Base-by-base conservation (phyloP, 768 basidiomycete species). In the Tricholoma matsutake region DNA sequence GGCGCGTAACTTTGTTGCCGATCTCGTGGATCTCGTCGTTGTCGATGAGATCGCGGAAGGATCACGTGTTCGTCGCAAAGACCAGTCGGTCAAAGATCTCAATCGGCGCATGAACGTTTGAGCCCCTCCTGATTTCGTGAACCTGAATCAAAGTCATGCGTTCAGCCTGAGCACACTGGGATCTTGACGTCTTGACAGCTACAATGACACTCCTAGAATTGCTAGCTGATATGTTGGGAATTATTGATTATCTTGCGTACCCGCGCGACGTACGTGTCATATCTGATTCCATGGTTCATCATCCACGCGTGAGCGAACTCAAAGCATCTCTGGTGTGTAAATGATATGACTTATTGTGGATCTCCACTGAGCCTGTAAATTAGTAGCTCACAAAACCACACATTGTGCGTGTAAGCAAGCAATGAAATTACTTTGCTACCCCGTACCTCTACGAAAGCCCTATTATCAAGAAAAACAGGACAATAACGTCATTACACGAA, bases 371-470 rank as follows among this genome's bases (percentile, higher is more conserved):
- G 18, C 5, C 8, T 35, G 9, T 11, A 9, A 32, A 32, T 9
- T 35, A 34, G 34, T 22, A 73, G 72, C 52, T 67, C 6, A 67
- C 67, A 9, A 73, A 69, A 59, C 59, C 68, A 11, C 58, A 63
- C 60, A 53, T 71, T 29, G 63, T 70, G 7, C 65, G 60, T 6
- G 72, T 72, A 9, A 72, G 68, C 58, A 71, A 64, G 34, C 37
- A 66, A 18, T 73, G 71, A 68, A 63, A 67, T 18, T 56, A 43
- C 3, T 47, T 70, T 49, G 63, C 64, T n/a, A 56, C 59, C 9
- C 69, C 66, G 8, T 65, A 66, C 28, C 67, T 72, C 39, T 74
- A 70, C 58, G 69, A 72, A 54, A 67, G 64, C 53, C 51, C 70
- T n/a, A 43, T 64, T 22, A 62, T 72, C 34, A 61, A 57, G 18